A percentile compares a stretch with the other conserved stretches of the same genome.
Evolutionary conservation across 805 yeast genomes (phyloP).

Genomic region (Sungouiella thailandica): DNA sequence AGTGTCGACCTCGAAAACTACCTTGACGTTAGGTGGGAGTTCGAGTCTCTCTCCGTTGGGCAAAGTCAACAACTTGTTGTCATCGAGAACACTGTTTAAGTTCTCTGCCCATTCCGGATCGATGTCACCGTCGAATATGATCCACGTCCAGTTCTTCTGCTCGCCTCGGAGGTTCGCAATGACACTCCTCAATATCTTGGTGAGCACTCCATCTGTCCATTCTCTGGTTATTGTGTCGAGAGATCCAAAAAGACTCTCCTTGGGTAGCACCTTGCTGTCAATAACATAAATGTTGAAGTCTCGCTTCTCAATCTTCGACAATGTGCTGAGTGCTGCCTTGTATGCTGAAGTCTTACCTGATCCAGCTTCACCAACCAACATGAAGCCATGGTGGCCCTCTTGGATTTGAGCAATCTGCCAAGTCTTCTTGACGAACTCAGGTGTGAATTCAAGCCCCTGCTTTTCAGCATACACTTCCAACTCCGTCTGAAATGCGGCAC

Average conservation of each 20-base stretch:
- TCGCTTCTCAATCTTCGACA: slow-evolving; percentile 27
- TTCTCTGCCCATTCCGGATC: slow-evolving; percentile 95
- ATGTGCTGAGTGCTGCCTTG: slow-evolving; percentile 42
- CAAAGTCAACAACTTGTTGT: slow-evolving; percentile 71
- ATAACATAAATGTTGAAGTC: slow-evolving; percentile 43
- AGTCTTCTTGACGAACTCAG: slow-evolving; percentile 49
- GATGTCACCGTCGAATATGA: slow-evolving; percentile 86
- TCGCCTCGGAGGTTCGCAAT: slow-evolving; percentile 58
- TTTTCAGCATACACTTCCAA: slow-evolving; percentile 23
- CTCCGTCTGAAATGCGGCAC: slow-evolving; percentile 19
- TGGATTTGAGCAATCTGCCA: slow-evolving; percentile 60
- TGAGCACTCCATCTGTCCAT: slow-evolving; percentile 87
- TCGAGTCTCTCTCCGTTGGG: slow-evolving; percentile 85
- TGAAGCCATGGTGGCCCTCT: slow-evolving; percentile 67
- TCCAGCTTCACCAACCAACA: slow-evolving; percentile 74
- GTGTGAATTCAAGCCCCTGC: slow-evolving; percentile 29
- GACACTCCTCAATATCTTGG: slow-evolving; percentile 58
- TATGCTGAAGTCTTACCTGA: slow-evolving; percentile 65
- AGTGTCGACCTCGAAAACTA: slow-evolving; percentile 73
- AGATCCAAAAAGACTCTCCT: slow-evolving; percentile 62
- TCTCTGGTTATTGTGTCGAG: slow-evolving; percentile 77
- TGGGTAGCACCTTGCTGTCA: slow-evolving; percentile 73
- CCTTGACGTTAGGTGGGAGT: slow-evolving; percentile 56
- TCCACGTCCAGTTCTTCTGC: slow-evolving; percentile 54
- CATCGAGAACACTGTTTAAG: slow-evolving; percentile 86